A percentile compares a stretch with the other conserved stretches of the same genome.
Conservation (phyloP, 805 yeast species). For the Deakozyma indianensis region DNA sequence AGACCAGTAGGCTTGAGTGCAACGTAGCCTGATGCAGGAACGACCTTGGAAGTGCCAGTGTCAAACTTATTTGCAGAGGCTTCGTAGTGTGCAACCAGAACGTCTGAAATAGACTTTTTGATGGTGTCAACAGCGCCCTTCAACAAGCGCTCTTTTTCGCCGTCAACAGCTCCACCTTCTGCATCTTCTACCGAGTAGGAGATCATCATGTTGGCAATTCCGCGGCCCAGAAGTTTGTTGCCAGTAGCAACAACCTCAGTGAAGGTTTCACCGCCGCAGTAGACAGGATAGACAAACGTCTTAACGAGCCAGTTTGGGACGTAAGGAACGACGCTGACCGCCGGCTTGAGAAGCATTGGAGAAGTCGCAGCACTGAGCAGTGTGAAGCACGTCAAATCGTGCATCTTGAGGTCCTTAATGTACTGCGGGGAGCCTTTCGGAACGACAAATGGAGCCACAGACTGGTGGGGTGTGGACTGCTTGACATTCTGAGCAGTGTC, state of each 20-base stretch:
- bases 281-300: conserved; percentile 61
- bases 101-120: conserved; percentile 47
- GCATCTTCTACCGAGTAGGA: conserved; percentile 88
- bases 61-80: conserved; percentile 14
- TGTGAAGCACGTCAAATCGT: conserved; percentile 18
- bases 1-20: conserved; percentile 92
- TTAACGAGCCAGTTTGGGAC: conserved; percentile 56
- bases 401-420: conserved; percentile 13
- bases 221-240: conserved; percentile 46
- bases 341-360: conserved; percentile 16
- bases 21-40: conserved; percentile 79
- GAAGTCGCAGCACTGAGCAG: conserved; percentile 20
- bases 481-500: no score
- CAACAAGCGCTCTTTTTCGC: conserved; percentile 26
- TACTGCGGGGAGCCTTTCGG: conserved; percentile 9
- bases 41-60: conserved; percentile 32
- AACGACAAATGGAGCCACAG: background rate
- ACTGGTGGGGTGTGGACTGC: no score
- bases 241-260: conserved; percentile 62
- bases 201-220: conserved; percentile 90
- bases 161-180: conserved; percentile 38
- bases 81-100: conserved; percentile 45
- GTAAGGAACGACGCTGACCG: conserved; percentile 21
- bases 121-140: conserved; percentile 21
- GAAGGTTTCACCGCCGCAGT: conserved; percentile 81